phyloP scores from a whole-genome alignment of 2,329 filamentous ascomycete species.

The Fusarium nematophilum region DNA sequence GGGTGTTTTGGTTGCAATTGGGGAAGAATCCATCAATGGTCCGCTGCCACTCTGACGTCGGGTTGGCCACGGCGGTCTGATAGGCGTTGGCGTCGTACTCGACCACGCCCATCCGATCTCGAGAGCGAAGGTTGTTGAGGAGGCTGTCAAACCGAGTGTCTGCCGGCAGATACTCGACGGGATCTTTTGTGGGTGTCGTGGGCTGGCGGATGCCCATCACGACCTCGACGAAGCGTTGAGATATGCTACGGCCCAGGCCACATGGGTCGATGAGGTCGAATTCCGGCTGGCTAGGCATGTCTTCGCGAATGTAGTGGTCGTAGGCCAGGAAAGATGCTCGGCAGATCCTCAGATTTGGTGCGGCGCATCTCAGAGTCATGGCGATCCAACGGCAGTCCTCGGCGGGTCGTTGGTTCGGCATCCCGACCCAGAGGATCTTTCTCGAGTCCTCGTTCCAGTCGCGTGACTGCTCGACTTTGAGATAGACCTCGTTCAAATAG shows the following conservation, averaged over 20 bases:
- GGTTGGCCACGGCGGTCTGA: slow-evolving; percentile 52
- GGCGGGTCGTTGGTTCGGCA: slow-evolving; percentile 55
- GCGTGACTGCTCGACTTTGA: slow-evolving; percentile 54
- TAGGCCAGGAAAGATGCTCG: slow-evolving; percentile 59
- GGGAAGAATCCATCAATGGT: slow-evolving; percentile 58
- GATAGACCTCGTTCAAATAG: slow-evolving; percentile 58
- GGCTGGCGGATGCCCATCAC: slow-evolving; percentile 55
- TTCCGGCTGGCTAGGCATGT: slow-evolving; percentile 41
- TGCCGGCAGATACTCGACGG: slow-evolving; percentile 50
- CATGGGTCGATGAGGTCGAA: slow-evolving; percentile 58
- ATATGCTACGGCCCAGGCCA: slow-evolving; percentile 53
- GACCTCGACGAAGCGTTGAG: slow-evolving; percentile 61
- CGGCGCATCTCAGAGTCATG: slow-evolving; percentile 51
- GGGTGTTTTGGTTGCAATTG: slow-evolving; percentile 57
- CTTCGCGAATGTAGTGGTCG: slow-evolving; percentile 53
- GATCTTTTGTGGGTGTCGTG: slow-evolving; percentile 45
- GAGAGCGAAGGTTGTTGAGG: slow-evolving; percentile 38
- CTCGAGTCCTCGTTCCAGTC: slow-evolving; percentile 48
- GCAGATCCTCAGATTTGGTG: slow-evolving; percentile 53
- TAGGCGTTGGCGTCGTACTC: slow-evolving; percentile 53
- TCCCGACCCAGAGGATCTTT: slow-evolving; percentile 57
- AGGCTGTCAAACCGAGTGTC: slow-evolving; percentile 43
- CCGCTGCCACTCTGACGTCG: slow-evolving; percentile 55
- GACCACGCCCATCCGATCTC: slow-evolving; percentile 41
- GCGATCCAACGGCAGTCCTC: slow-evolving; percentile 56